These are phyloP conservation scores for Botrytis aclada DNA, from an alignment of 2,329 filamentous ascomycete species.

Conservation along the genomic window DNA sequence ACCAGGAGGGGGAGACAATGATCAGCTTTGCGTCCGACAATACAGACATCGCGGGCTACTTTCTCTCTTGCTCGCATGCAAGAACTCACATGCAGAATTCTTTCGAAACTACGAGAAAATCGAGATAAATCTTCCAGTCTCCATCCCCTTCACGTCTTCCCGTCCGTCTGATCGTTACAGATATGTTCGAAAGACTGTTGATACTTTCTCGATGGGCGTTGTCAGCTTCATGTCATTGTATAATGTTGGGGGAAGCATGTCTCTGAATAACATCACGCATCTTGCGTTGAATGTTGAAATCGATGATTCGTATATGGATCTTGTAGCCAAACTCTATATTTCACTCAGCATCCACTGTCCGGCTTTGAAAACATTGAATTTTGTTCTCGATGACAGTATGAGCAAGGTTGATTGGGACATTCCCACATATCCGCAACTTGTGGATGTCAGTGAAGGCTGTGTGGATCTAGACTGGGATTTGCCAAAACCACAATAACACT, in stretches of 20 bases:
- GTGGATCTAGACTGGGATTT: background rate
- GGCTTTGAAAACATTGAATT: background rate
- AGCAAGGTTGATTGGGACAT: accelerated
- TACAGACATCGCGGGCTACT: accelerated
- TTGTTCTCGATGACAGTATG: accelerated
- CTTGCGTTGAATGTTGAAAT: background rate
- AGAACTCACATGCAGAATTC: background rate
- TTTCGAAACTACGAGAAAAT: background rate
- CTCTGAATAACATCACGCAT: background rate
- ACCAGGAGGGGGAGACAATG: no score
- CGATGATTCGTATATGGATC: background rate
- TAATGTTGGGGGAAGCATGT: background rate
- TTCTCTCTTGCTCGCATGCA: background rate
- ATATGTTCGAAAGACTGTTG: background rate
- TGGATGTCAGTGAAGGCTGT: background rate
- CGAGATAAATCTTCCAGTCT: background rate
- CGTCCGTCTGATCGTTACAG: accelerated
- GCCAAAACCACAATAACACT: no score
- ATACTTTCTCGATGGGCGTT: background rate
- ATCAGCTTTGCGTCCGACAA: accelerated
- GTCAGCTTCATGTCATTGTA: accelerated
- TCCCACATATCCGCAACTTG: background rate
- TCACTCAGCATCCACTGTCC: background rate
- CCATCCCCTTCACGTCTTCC: accelerated
- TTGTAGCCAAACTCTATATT: background rate